Base-by-base conservation (phyloP, 306 rosid genomes). In the Castanea sativa region DNA sequence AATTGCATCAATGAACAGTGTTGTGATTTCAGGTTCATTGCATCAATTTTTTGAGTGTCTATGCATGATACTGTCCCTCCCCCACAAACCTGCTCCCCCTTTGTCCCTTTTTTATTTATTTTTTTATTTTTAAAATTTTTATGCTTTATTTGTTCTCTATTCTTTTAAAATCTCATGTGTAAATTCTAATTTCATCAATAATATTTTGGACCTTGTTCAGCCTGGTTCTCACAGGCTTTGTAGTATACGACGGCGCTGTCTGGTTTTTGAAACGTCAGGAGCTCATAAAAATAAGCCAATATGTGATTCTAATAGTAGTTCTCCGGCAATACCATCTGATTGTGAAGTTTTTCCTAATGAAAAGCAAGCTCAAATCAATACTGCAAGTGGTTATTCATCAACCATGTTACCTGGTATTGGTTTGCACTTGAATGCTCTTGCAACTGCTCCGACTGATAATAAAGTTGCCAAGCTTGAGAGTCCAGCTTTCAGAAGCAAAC, bases 391-490 rank as follows among this genome's bases (percentile, higher is more conserved):
- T 74, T 85, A 85, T 76, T 76, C 89, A 1, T 78, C 88, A 67
- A 79, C 87, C 83, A 79, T 78, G 70, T 75, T 91, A 79, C 93
- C 89, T 14, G 94, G 90, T 85, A 92, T 90, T 25, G 93, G 94
- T 70, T 85, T 92, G 82, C 91, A 91, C 89, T 82, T 93, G 77
- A 93, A 91, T 84, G 93, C 96, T 78, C 90, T 93, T 80, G 91
- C 90, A 49, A 21, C 85, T 55, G 65, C 83, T 65, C 80, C 88
- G 5, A 87, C 85, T 43, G 91, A 85, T 38, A 77, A 73, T 73
- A 75, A 70, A 65, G 73, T 72, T 86, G 51, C 76, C 32, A 85
- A 79, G 64, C 80, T 63, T 8, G 91, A 81, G 52, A 89, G 58
- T 63, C 68, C 82, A 57, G 57, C 91, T 75, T 85, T 84, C 45